These are phyloP conservation scores for Castanea crenata DNA, from an alignment of 306 rosid genomes.

Conservation along the genomic window DNA sequence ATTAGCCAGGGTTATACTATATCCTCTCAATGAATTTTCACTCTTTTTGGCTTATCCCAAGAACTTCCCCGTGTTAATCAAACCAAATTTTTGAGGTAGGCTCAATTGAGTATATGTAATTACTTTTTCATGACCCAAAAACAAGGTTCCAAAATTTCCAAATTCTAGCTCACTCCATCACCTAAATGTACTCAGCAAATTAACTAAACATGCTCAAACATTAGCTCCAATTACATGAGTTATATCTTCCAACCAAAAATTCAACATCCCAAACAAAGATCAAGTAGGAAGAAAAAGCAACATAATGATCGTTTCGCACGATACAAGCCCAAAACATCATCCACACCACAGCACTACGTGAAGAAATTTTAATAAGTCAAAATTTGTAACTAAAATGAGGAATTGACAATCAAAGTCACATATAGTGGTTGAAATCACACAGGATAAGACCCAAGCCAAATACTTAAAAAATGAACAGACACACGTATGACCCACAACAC, in stretches of 20 bases:
- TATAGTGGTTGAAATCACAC: neutral
- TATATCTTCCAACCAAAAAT: neutral
- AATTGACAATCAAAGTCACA: neutral
- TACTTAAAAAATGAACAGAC: neutral
- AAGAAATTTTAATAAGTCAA: neutral
- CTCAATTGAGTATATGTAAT: neutral
- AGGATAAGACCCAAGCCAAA: neutral
- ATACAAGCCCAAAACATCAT: neutral
- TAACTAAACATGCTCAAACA: neutral
- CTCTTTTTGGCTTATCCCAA: neutral
- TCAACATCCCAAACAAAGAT: neutral
- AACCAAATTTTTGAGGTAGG: no score
- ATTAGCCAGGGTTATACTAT: no score
- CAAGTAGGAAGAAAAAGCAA: neutral
- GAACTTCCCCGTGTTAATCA: neutral
- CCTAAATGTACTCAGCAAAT: neutral
- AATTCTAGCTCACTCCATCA: neutral
- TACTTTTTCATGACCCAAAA: neutral
- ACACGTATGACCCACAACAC: neutral
- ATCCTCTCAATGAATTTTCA: no score
- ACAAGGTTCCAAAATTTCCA: neutral
- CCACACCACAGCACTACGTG: neutral
- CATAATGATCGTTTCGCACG: neutral
- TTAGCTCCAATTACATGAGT: neutral
- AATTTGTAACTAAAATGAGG: neutral